Conservation (phyloP, 2,329 filamentous ascomycete species). For the Exophiala spinifera region DNA sequence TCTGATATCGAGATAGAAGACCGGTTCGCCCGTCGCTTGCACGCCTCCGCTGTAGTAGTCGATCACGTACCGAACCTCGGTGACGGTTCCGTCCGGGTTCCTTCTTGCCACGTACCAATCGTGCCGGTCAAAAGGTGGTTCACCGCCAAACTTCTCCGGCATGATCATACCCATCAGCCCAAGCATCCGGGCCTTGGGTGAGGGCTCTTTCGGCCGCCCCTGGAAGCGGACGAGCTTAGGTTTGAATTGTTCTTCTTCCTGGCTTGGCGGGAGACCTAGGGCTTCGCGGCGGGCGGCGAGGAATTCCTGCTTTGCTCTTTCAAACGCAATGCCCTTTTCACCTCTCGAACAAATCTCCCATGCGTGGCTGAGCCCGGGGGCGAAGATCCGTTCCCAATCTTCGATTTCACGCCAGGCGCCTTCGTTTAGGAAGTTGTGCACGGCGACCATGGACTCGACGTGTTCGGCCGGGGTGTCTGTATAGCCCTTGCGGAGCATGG, state of each 20-base stretch:
- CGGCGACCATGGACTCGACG: conserved; percentile 93
- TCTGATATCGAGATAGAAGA: conserved; percentile 92
- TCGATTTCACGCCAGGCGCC: conserved; percentile 95
- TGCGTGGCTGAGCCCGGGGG: conserved; percentile 66
- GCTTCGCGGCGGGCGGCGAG: conserved; percentile 40
- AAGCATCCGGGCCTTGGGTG: conserved; percentile 83
- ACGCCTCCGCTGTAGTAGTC: conserved; percentile 89
- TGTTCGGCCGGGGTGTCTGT: conserved; percentile 90
- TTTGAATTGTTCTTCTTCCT: conserved; percentile 38
- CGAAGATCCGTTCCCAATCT: conserved; percentile 87
- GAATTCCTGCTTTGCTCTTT: conserved; percentile 46
- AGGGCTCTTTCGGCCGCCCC: conserved; percentile 82
- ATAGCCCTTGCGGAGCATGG: conserved; percentile 91
- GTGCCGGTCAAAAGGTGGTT: conserved; percentile 91
- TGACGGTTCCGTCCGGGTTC: conserved; percentile 60
- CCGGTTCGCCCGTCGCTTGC: conserved; percentile 81
- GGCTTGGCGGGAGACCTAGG: conserved; percentile 14
- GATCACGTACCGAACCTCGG: conserved; percentile 89
- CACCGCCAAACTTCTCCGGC: conserved; percentile 73
- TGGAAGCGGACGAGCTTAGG: conserved; percentile 84
- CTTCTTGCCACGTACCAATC: conserved; percentile 90
- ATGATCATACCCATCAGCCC: conserved; percentile 76
- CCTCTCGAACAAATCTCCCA: conserved; percentile 73
- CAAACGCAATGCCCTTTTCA: conserved; percentile 61
- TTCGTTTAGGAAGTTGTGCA: conserved; percentile 98